Base-by-base conservation (phyloP, 2,329 filamentous ascomycete genomes). In the Cercospora sesami region DNA sequence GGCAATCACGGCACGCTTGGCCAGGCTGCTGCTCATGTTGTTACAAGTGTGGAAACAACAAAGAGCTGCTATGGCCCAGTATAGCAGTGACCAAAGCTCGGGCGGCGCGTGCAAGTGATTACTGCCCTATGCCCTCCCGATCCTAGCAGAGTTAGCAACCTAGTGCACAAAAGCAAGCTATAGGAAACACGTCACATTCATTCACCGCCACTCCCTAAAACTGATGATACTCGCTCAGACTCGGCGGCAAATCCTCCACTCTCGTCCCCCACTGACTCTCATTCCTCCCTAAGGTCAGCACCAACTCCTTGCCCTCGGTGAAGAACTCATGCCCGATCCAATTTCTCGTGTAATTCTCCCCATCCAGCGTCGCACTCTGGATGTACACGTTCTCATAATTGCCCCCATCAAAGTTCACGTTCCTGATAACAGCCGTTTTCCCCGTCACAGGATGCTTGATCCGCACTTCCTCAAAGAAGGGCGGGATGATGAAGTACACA, bases 311-410 rank as follows among this genome's bases (percentile, higher is more conserved):
- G 1, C 80, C 80, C 26, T 79, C 59, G 21, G 75, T 75, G 60
- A 82, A 81, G 68, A 82, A 82, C 53, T 77, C 75, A 72, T 82
- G 80, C 5, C 76, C 77, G 62, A 82, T 79, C 80, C 80, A 82
- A 60, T 78, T 82, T 72, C 73, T 78, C 7, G 74, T 79, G 59
- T 80, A 81, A 18, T 70, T 65, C 69, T 78, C 60, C 0, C 80
- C 80, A 68, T 82, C 75, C 55, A 81, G 63, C 65, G 66, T 80
- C 5, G 78, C 80, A 8, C 72, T 78, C 70, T 82, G 80, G 3
- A 82, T 78, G 55, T 63, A 72, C n/a, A 73, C 64, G n/a, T 62
- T 62, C 28, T 72, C 73, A 66, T 81, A 80, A 4, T 65, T 74
- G 23, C 16, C 28, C 14, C 72, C 69, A 69, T 82, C 79, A 61